Evolutionary conservation across 2,329 filamentous ascomycete genomes (phyloP).

Genomic region (Colletotrichum sp.): DNA sequence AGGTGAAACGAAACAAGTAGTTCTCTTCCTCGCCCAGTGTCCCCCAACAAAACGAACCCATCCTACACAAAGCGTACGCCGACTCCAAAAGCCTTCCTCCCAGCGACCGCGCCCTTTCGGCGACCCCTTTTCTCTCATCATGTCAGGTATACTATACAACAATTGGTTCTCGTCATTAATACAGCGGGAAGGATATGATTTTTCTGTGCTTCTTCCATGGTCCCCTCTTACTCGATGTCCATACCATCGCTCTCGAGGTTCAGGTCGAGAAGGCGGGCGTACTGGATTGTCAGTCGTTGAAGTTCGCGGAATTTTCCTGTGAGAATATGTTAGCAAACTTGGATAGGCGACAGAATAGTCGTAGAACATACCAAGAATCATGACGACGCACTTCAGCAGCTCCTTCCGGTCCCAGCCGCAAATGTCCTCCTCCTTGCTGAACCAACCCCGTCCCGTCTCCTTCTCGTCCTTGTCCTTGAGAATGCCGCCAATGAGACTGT

Average conservation of each 20-base stretch:
- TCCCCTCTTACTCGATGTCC: constrained; percentile 31
- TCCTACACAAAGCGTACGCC: not conserved
- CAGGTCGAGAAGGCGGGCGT: constrained; percentile 81
- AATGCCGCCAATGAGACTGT: constrained; percentile 78
- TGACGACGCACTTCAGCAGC: constrained; percentile 85
- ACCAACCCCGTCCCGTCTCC: constrained; percentile 64
- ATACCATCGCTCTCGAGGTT: constrained; percentile 53
- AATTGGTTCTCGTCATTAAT: constrained; percentile 1
- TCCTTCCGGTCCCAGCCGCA: constrained; percentile 93
- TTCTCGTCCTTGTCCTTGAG: constrained; percentile 60
- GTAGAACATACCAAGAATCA: constrained; percentile 77
- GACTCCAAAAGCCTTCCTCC: constrained; percentile 3
- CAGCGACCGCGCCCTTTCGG: not conserved
- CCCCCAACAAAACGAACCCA: not conserved
- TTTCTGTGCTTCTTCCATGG: not conserved
- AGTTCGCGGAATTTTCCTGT: constrained; percentile 93
- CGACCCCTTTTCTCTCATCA: not conserved
- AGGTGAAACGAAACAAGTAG: not conserved
- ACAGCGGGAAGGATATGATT: not conserved
- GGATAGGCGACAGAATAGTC: no score
- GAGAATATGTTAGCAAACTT: constrained; percentile 32
- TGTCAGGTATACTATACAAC: constrained; percentile 19
- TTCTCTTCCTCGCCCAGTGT: not conserved
- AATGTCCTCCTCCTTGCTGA: constrained; percentile 71
- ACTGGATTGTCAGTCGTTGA: constrained; percentile 93